Percentiles rank a stretch among this genome's conserved stretches.
Evolutionary conservation across 352 stramenopile species (phyloP).

Genomic region (Sclerospora graminicola): DNA sequence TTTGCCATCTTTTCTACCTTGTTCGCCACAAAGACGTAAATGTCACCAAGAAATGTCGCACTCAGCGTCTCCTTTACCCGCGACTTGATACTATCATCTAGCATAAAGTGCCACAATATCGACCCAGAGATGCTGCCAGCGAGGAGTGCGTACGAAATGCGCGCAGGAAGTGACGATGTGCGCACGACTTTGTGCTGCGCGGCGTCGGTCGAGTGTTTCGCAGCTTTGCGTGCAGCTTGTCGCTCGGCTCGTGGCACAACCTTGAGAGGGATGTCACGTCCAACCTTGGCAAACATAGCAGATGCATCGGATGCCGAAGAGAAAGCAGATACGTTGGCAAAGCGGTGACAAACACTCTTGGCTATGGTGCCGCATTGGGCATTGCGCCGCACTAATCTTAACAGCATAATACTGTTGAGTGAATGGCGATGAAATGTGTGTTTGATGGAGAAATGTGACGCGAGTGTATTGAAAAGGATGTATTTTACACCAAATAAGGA

Average conservation of each 20-base stretch:
- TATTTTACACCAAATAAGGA: no score
- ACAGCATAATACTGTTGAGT: conserved; percentile 17
- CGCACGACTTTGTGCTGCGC: conserved; percentile 38
- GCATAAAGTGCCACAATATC: conserved; percentile 61
- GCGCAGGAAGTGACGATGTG: conserved; percentile 60
- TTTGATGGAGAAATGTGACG: conserved; percentile 1
- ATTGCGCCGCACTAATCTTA: conserved; percentile 17
- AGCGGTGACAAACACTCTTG: background rate
- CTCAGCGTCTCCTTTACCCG: conserved; percentile 32
- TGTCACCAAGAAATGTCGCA: conserved; percentile 53
- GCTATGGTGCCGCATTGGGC: no score
- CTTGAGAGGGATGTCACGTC: conserved; percentile 43
- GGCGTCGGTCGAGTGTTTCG: conserved; percentile 21
- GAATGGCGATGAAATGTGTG: background rate
- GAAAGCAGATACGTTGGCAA: conserved; percentile 1
- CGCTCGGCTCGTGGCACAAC: conserved; percentile 51
- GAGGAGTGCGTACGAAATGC: conserved; percentile 59
- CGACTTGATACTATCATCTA: conserved; percentile 47
- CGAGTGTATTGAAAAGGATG: background rate
- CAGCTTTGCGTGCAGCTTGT: conserved; percentile 37
- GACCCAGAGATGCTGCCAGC: conserved; percentile 51
- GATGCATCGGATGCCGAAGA: conserved; percentile 8
- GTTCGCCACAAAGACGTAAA: conserved; percentile 42
- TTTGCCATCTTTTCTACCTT: conserved; percentile 64
- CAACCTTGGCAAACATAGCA: conserved; percentile 24